Conservation (phyloP, 1,284 basidiomycete species). For the Pseudozyma thailandica region DNA sequence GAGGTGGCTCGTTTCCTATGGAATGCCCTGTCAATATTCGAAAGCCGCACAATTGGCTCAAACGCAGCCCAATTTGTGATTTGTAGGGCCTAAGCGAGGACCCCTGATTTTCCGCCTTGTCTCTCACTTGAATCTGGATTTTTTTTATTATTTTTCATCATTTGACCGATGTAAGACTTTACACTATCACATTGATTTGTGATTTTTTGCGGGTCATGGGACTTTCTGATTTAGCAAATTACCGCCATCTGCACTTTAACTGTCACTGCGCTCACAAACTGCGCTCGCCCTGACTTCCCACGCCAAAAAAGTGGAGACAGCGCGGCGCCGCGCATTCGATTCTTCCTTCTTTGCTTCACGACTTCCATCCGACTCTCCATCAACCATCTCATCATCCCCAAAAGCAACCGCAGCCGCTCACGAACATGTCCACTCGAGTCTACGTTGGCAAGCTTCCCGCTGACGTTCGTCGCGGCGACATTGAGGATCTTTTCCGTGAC, state of each 20-base stretch:
- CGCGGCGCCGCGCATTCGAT: neutral
- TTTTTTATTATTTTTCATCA: neutral
- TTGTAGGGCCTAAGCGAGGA: neutral
- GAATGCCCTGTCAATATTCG: too few relatives aligned
- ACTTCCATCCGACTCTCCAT: constrained; percentile 6
- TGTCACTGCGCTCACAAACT: constrained; percentile 10
- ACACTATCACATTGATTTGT: neutral
- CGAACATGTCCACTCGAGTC: constrained; percentile 56
- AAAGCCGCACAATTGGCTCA: too few relatives aligned
- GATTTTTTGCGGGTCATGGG: too few relatives aligned
- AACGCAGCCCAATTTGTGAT: too few relatives aligned
- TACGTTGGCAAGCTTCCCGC: constrained; percentile 63
- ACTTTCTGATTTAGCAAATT: too few relatives aligned
- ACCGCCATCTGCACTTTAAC: neutral
- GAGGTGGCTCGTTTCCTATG: too few relatives aligned
- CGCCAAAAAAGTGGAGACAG: neutral
- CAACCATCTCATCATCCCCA: neutral
- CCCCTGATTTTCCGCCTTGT: constrained; percentile 5
- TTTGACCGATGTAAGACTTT: neutral
- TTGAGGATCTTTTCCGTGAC: constrained; percentile 65
- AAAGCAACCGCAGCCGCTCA: neutral
- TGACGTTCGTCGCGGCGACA: constrained; percentile 58
- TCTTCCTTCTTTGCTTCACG: constrained; percentile 1
- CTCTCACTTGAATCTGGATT: too few relatives aligned
- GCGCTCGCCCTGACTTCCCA: neutral